phyloP scores from a whole-genome alignment of 1,284 basidiomycete genomes.

The Ganoderma lingzhi region DNA sequence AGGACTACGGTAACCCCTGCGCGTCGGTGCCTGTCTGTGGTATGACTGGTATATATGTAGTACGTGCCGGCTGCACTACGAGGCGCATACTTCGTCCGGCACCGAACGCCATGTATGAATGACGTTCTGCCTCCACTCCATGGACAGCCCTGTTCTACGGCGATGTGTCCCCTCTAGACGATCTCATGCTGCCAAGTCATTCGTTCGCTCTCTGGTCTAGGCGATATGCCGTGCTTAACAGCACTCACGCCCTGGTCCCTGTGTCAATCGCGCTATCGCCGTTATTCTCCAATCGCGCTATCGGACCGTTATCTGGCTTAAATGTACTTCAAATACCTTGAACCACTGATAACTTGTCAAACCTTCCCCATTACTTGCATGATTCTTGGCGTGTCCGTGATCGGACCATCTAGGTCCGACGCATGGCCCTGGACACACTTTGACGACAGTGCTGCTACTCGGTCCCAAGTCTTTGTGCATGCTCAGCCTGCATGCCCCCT shows the following conservation, averaged over 20 bases:
- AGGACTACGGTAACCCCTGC: neutral
- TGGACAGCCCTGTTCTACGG: neutral
- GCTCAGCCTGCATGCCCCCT: neutral
- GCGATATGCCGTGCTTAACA: neutral
- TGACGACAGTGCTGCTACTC: neutral
- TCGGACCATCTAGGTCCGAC: neutral
- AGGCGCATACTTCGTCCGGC: neutral
- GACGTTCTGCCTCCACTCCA: neutral
- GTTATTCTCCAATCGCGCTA: too few relatives aligned
- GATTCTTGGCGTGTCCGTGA: neutral
- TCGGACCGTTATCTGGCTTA: too few relatives aligned
- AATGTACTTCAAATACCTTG: conserved; percentile 1
- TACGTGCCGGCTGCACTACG: neutral
- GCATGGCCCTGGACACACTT: neutral
- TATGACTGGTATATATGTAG: neutral
- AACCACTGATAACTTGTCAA: neutral
- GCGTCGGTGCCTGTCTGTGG: conserved; percentile 4
- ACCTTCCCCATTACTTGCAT: neutral
- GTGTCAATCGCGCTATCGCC: conserved; percentile 2
- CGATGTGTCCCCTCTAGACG: neutral
- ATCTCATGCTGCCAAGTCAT: neutral
- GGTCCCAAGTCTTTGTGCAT: neutral
- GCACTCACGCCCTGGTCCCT: neutral
- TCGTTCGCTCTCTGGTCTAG: neutral
- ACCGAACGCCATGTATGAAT: neutral